Evolutionary conservation across 495 filamentous ascomycete species (phyloP).

Genomic region (Aspergillus diversus): DNA sequence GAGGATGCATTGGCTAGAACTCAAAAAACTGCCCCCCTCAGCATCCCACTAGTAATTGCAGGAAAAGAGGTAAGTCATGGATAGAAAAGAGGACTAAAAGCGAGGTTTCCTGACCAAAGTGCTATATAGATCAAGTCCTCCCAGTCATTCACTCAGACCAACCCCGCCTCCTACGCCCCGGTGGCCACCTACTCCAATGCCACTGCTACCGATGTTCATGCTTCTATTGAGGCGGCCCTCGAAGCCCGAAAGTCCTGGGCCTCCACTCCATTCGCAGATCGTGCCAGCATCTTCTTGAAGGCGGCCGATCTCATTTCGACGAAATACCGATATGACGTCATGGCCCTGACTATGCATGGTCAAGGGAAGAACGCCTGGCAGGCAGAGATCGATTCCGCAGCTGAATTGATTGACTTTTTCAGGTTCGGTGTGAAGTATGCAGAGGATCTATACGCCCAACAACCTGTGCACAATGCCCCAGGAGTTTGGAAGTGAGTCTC

Average conservation of each 20-base stretch:
- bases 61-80: slow-evolving; percentile 66
- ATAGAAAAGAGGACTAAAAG: not conserved
- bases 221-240: slow-evolving; percentile 80
- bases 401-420: slow-evolving; percentile 89
- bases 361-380: slow-evolving; percentile 98
- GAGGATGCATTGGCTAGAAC: slow-evolving; percentile 66
- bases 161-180: slow-evolving; percentile 75
- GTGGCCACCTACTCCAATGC: slow-evolving; percentile 82
- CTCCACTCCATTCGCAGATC: slow-evolving; percentile 78
- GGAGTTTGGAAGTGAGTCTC: slow-evolving; percentile 73
- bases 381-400: slow-evolving; percentile 93
- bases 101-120: not conserved
- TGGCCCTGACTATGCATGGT: slow-evolving; percentile 91
- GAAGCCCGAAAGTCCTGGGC: slow-evolving; percentile 83
- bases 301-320: slow-evolving; percentile 84
- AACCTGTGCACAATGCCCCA: slow-evolving; percentile 74
- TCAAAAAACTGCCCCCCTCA: slow-evolving; percentile 62
- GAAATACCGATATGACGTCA: slow-evolving; percentile 91
- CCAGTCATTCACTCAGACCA: slow-evolving; percentile 60
- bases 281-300: slow-evolving; percentile 93
- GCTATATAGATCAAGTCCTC: slow-evolving; percentile 37
- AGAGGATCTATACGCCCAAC: slow-evolving; percentile 82
- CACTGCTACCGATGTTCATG: slow-evolving; percentile 66
- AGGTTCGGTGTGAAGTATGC: slow-evolving; percentile 85
- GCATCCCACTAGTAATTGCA: slow-evolving; percentile 77